Percentiles rank a stretch among this genome's conserved stretches.
These are phyloP conservation scores for Leccinum imitatum DNA, from an alignment of 768 basidiomycete species.

Conservation along the genomic window DNA sequence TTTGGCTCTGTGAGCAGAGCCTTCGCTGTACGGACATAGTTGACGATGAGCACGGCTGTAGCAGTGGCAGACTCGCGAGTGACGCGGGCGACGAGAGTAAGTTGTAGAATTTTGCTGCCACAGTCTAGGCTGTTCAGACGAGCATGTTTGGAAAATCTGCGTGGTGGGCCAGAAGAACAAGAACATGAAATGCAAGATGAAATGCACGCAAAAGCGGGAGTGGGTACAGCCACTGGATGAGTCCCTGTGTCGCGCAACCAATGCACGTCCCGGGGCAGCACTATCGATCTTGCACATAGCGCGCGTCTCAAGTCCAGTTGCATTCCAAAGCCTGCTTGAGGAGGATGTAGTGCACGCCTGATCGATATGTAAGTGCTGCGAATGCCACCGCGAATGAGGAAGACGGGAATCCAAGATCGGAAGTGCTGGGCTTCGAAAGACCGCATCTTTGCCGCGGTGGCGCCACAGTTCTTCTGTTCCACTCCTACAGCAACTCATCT, in stretches of 20 bases:
- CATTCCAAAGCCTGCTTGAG: constrained; percentile 60
- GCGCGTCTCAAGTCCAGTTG: constrained; percentile 27
- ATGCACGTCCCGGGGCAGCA: constrained; percentile 76
- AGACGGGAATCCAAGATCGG: too few species aligned
- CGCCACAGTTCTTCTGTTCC: too few species aligned
- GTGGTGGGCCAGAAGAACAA: not conserved
- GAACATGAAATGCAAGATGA: not conserved
- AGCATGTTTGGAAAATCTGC: constrained; percentile 55
- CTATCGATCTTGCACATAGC: constrained; percentile 54
- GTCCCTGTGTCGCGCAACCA: too few species aligned
- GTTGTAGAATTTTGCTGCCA: constrained; percentile 67
- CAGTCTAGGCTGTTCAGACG: constrained; percentile 65
- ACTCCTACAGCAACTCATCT: too few species aligned
- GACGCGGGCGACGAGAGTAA: constrained; percentile 48
- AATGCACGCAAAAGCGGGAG: not conserved
- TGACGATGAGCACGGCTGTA: constrained; percentile 41
- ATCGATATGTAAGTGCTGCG: constrained; percentile 57
- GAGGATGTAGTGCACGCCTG: constrained; percentile 61
- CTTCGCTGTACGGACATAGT: constrained; percentile 66
- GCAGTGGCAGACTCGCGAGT: constrained; percentile 9
- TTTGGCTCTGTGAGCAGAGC: constrained; percentile 66
- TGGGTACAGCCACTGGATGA: too few species aligned
- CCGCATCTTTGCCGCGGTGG: too few species aligned
- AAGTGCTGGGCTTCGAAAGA: too few species aligned
- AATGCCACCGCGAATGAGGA: constrained; percentile 26